Conservation (phyloP, 2,329 filamentous ascomycete genomes). For the Cryphonectria radicalis region DNA sequence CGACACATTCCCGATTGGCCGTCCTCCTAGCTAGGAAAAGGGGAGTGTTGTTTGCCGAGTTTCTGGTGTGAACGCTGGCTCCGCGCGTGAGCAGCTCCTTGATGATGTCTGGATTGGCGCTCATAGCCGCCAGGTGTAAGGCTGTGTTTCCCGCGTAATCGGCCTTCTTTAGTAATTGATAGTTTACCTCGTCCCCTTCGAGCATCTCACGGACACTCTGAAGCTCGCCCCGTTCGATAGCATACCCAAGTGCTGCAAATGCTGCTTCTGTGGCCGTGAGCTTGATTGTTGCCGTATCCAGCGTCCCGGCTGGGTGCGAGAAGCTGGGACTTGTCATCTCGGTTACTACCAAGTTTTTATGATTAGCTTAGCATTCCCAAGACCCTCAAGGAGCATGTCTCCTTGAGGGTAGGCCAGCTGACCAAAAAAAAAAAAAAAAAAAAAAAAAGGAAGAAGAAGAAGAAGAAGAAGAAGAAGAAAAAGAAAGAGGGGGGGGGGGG, state of each 20-base stretch:
- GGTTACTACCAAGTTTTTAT: conserved; percentile 57
- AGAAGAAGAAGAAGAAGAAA: no score
- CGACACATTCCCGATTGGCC: conserved; percentile 57
- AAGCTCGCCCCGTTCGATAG: conserved; percentile 73
- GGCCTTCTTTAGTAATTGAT: conserved; percentile 68
- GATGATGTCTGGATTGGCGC: conserved; percentile 58
- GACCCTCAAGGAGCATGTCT: neutral
- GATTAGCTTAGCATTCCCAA: conserved; percentile 4
- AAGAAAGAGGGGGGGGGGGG: no score
- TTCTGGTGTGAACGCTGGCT: conserved; percentile 69
- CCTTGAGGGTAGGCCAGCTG: neutral
- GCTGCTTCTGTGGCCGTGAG: conserved; percentile 60
- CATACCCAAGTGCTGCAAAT: conserved; percentile 78
- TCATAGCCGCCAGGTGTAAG: conserved; percentile 61
- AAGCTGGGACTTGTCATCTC: conserved; percentile 75
- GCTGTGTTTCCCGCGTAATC: conserved; percentile 84
- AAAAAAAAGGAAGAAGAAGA: no score
- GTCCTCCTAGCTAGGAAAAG: conserved; percentile 66
- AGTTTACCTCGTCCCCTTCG: conserved; percentile 59
- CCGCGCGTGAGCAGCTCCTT: conserved; percentile 62
- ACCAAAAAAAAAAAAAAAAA: neutral
- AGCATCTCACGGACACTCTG: conserved; percentile 69
- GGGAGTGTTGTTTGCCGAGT: conserved; percentile 68
- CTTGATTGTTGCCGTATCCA: conserved; percentile 47
- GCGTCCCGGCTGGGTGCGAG: conserved; percentile 68